These are phyloP conservation scores for Drechslerella stenobrocha DNA, from an alignment of 2,329 filamentous ascomycete species.

Conservation along the genomic window DNA sequence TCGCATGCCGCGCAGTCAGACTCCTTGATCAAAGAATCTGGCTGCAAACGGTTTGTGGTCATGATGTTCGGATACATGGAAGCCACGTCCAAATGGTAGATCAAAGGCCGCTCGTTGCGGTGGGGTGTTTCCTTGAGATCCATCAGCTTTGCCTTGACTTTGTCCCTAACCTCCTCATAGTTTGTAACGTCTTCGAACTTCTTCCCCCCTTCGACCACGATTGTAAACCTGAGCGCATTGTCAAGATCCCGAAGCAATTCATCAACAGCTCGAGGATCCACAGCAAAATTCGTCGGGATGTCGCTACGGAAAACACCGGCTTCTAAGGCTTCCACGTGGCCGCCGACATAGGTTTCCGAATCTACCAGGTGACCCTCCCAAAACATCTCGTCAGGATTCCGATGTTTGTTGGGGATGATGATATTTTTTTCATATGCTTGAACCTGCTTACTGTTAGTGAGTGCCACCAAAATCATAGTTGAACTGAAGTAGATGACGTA, in stretches of 20 bases:
- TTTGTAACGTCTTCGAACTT: conserved; percentile 76
- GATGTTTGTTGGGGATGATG: conserved; percentile 92
- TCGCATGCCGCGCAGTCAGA: conserved; percentile 96
- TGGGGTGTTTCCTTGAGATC: conserved; percentile 81
- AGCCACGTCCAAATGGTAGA: conserved; percentile 97
- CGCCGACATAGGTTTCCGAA: conserved; percentile 96
- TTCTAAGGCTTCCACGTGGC: conserved; percentile 98
- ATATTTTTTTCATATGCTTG: conserved; percentile 92
- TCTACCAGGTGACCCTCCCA: conserved; percentile 96
- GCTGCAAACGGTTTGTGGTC: conserved; percentile 96
- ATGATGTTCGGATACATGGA: conserved; percentile 99
- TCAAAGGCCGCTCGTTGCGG: conserved; percentile 79
- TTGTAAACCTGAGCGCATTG: conserved; percentile 82
- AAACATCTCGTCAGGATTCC: conserved; percentile 85
- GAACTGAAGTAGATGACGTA: neutral
- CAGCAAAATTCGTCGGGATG: conserved; percentile 88
- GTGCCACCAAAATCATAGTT: conserved; percentile 1
- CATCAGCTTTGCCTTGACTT: conserved; percentile 73
- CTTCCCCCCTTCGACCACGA: conserved; percentile 81
- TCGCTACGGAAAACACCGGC: conserved; percentile 95
- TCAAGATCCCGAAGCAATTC: conserved; percentile 86
- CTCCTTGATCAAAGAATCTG: conserved; percentile 98
- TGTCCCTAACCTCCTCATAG: conserved; percentile 79
- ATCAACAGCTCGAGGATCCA: conserved; percentile 87
- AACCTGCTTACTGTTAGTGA: conserved; percentile 56